A percentile compares a stretch with the other conserved stretches of the same genome.
Evolutionary conservation across 2,329 filamentous ascomycete genomes (phyloP).

Genomic region (Fusarium scirpi): DNA sequence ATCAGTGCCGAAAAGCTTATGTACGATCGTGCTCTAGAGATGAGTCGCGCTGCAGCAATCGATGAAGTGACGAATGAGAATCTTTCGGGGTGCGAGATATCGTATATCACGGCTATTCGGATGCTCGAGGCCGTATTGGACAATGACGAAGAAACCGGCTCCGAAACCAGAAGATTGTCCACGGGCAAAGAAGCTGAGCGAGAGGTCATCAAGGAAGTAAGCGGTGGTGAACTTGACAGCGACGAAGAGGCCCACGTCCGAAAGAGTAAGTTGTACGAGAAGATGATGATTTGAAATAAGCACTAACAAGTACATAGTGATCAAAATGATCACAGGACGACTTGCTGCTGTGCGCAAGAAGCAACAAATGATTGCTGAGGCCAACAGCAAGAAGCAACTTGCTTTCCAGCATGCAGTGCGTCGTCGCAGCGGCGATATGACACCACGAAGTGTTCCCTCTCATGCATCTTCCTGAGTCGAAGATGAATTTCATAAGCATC

Average conservation of each 20-base stretch:
- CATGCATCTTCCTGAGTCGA: slow-evolving; percentile 54
- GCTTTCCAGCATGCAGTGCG: slow-evolving; percentile 57
- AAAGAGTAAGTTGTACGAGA: slow-evolving; percentile 68
- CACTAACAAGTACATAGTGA: slow-evolving; percentile 60
- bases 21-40: slow-evolving; percentile 97
- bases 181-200: slow-evolving; percentile 58
- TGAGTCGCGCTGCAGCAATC: slow-evolving; percentile 94
- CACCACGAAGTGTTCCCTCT: slow-evolving; percentile 66
- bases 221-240: slow-evolving; percentile 66
- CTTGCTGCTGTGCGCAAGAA: slow-evolving; percentile 70
- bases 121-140: slow-evolving; percentile 97
- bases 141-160: slow-evolving; percentile 71
- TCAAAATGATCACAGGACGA: slow-evolving; percentile 71
- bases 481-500: slow-evolving; percentile 11
- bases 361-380: slow-evolving; percentile 70
- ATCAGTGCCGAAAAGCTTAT: slow-evolving; percentile 96
- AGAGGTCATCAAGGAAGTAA: slow-evolving; percentile 50
- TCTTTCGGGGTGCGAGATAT: slow-evolving; percentile 86
- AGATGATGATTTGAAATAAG: background rate
- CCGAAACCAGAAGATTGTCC: slow-evolving; percentile 43
- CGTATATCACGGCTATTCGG: slow-evolving; percentile 91
- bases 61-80: slow-evolving; percentile 96
- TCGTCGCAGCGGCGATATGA: slow-evolving; percentile 67
- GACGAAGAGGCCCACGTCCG: slow-evolving; percentile 80
- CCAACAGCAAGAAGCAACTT: slow-evolving; percentile 62